Base-by-base conservation (phyloP, 768 basidiomycete genomes). In the Naganishia randhawae region DNA sequence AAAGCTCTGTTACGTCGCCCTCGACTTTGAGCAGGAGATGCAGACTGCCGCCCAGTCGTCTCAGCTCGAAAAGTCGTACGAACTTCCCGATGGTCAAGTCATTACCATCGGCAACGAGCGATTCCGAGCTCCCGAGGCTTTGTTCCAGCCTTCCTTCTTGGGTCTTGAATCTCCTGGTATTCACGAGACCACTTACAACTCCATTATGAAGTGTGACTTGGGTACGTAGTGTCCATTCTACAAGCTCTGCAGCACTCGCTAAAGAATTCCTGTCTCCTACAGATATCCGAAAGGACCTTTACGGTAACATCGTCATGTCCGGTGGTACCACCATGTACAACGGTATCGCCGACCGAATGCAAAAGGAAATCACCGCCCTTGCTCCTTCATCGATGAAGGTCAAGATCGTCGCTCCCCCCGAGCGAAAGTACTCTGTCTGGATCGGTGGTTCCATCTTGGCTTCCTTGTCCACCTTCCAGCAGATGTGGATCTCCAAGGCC, bases 311-410 rank as follows among this genome's bases (percentile, higher is more conserved):
- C 71, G 90, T 91, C 85, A 82, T 92, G 69, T 90, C 89, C 65
- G 91, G 91, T 77, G 91, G 91, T 78, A 90, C 90, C 71, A 92
- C 91, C 77, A 93, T 94, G 91, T 93, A 92, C 89, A 88, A 90
- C 73, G 92, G 92, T 84, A 93, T 95, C 75, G 86, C 91, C 73
- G 92, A 95, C 82, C 89, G 92, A 76, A 91, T 95, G 90, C 89
- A 91, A 81, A 92, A 92, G 85, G 92, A 95, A 83, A 84, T 95
- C 78, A 89, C 89, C 25, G 83, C 88, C 25, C 84, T 93, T 73
- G 85, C 89, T 66, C 92, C 92, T 31, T 85, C 89, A 67, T 90
- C 88, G 82, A 89, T 94, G 89, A 94, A 92, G 87, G 88, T 92
- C 83, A 92, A 91, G 86, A 91, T 93, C 66, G 89, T 91, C 68